Base-by-base conservation (phyloP, 495 filamentous ascomycete species). In the Articulospora tetracladia region DNA sequence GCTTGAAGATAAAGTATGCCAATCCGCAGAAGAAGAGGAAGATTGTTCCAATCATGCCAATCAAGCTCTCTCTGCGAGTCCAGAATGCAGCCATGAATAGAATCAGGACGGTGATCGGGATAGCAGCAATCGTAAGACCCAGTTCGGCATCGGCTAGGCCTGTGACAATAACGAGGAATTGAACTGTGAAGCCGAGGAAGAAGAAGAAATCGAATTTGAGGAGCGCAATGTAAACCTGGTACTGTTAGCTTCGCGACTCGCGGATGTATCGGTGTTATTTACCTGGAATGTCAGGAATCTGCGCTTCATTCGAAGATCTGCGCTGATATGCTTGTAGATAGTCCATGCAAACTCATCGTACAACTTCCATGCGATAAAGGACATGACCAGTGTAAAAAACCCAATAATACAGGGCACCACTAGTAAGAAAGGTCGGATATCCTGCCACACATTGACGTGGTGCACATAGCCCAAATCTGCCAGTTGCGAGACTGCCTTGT, bases 141-240 rank as follows among this genome's bases (percentile, higher is more conserved):
- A 95, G 91, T 71, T 98, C 94, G 67, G 80, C 73, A 64, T 88
- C 79, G 27, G 77, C 77, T 10, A 57, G 25, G 61, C 82, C 75
- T 34, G 83, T 86, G 39, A 98, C 92, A 57, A 98, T 86, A 62
- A 98, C 94, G 27, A 98, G 78, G 74, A 98, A 98, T 70, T 98
- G 94, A 36, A 98, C 88, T 6, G 93, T 97, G 69, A 98, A 98
- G 15, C 92, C 94, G 53, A 98, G 84, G 83, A 98, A 98, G 81
- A 98, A 97, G 83, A 98, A 98, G 73, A 98, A 98, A 76, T 98
- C 94, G 73, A 98, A 98, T 73, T 98, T 98, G 54, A 98, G 81
- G 11, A 98, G 83, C 34, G 95, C 90, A 67, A 98, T 97, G 75
- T 97, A 98, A 68, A 98, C 92, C 93, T 98, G 63, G 24, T 53